These are phyloP conservation scores for Curvularia verruculosa DNA, from an alignment of 2,329 filamentous ascomycete species.

Conservation along the genomic window DNA sequence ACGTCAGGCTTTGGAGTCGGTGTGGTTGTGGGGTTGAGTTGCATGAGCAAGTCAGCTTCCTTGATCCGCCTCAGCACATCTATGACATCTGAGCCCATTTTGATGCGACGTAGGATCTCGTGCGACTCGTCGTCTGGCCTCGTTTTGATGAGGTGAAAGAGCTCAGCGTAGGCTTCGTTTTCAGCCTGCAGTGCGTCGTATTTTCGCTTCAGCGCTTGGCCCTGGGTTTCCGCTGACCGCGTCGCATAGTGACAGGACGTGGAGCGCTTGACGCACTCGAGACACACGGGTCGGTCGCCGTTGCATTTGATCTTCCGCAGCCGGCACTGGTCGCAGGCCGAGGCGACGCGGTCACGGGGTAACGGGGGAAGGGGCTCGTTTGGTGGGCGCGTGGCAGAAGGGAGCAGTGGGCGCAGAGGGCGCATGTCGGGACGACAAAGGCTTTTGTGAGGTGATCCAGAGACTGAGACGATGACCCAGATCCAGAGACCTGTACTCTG, in stretches of 20 bases:
- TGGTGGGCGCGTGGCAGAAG: slow-evolving; percentile 4
- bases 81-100: slow-evolving; percentile 17
- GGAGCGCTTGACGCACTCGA: slow-evolving; percentile 11
- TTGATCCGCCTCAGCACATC: slow-evolving; percentile 20
- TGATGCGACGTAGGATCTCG: slow-evolving; percentile 22
- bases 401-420: slow-evolving; percentile 15
- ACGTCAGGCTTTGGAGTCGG: slow-evolving; percentile 13
- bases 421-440: neutral
- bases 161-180: slow-evolving; percentile 20
- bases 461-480: neutral
- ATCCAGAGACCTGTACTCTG: neutral
- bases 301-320: slow-evolving; percentile 17
- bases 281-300: slow-evolving; percentile 8
- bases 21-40: slow-evolving; percentile 8
- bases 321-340: slow-evolving; percentile 16
- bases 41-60: slow-evolving; percentile 22
- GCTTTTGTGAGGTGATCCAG: neutral
- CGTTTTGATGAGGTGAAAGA: slow-evolving; percentile 19
- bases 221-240: slow-evolving; percentile 7
- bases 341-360: slow-evolving; percentile 13
- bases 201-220: slow-evolving; percentile 22
- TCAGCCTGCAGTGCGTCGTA: slow-evolving; percentile 16
- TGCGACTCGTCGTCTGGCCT: slow-evolving; percentile 16
- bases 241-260: slow-evolving; percentile 14
- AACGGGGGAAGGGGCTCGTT: slow-evolving; percentile 6